Conservation (phyloP, 441 rosid genomes). For the Metrosideros polymorpha region DNA sequence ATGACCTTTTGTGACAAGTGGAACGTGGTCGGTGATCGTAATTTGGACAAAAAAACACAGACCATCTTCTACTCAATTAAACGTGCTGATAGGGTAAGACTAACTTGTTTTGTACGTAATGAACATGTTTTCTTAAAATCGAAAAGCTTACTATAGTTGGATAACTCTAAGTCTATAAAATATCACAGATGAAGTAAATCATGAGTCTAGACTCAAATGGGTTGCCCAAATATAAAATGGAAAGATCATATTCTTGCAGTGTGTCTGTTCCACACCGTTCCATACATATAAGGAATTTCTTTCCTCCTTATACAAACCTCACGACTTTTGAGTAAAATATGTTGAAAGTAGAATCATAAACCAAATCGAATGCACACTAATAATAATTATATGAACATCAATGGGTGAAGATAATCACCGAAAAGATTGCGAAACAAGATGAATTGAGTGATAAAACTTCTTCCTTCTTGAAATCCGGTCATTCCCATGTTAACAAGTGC, state of each 20-base stretch:
- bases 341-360: neutral
- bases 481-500: neutral
- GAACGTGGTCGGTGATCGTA: neutral
- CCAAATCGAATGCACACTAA: neutral
- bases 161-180: neutral
- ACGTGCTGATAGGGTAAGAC: neutral
- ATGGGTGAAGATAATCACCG: rapidly evolving
- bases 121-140: neutral
- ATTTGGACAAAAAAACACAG: neutral
- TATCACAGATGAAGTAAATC: too few species aligned
- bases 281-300: neutral
- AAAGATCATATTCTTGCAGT: neutral
- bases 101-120: neutral
- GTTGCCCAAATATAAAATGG: neutral
- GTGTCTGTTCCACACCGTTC: too few species aligned
- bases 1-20: neutral
- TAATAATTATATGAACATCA: too few species aligned
- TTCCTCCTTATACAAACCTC: neutral
- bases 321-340: neutral
- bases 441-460: neutral
- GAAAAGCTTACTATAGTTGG: neutral
- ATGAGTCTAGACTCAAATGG: too few species aligned
- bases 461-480: neutral
- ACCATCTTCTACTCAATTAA: neutral
- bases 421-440: neutral